Evolutionary conservation across 75 land plant genomes (phyloP).

Genomic region (Picea sitchensis): DNA sequence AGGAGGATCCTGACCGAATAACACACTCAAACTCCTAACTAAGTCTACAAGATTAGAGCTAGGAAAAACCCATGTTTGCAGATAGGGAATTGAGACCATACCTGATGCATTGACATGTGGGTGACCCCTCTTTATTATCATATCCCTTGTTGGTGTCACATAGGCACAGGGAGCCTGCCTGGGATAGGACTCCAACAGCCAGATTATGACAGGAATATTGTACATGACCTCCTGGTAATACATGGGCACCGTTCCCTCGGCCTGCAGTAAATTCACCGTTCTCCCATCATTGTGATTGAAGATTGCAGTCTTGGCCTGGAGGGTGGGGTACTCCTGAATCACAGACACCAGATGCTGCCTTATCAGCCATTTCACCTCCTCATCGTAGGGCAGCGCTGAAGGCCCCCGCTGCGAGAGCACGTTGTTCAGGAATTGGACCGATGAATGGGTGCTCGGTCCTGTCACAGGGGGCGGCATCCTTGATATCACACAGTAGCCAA

Average conservation of each 20-base stretch:
- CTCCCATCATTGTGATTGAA: constrained; percentile 94
- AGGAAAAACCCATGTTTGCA: constrained; percentile 84
- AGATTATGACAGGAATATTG: constrained; percentile 86
- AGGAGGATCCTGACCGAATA: constrained; percentile 83
- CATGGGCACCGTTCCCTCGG: constrained; percentile 94
- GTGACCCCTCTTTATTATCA: constrained; percentile 85
- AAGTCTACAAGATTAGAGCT: constrained; percentile 84
- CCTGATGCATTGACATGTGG: constrained; percentile 83
- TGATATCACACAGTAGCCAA: too few relatives aligned
- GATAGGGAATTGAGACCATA: constrained; percentile 62
- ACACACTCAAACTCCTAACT: constrained; percentile 43
- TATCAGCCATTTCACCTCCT: constrained; percentile 87
- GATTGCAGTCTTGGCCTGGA: constrained; percentile 61
- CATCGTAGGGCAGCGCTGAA: constrained; percentile 80
- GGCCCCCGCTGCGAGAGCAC: constrained; percentile 97
- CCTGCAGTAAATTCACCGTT: constrained; percentile 72
- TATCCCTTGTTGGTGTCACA: constrained; percentile 85
- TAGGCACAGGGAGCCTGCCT: constrained; percentile 71
- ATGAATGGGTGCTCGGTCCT: constrained; percentile 15
- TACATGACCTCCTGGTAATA: constrained; percentile 58
- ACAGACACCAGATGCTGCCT: constrained; percentile 83
- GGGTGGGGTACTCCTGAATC: constrained; percentile 63
- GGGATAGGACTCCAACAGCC: constrained; percentile 95
- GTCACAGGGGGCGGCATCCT: constrained; percentile 1
- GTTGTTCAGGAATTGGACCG: constrained; percentile 67